Percentiles rank a stretch among this genome's conserved stretches.
Conservation (phyloP, 805 yeast species). For the Barnettozyma vustinii region DNA sequence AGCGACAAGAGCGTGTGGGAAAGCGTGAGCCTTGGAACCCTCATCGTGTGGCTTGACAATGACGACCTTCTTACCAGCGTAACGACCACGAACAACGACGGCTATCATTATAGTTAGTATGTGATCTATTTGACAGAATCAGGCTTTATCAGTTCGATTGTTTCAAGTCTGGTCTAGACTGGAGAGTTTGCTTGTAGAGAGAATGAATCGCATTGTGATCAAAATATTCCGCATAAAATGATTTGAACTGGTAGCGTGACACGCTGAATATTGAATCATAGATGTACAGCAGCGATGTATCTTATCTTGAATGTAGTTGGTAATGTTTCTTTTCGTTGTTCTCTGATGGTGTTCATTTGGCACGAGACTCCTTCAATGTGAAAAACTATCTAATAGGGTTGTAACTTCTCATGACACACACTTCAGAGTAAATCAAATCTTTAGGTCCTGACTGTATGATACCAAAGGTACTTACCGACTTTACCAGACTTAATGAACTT, state of each 20-base stretch:
- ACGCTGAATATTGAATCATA: background rate
- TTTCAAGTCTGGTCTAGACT: background rate
- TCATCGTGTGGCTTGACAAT: slow-evolving; percentile 97
- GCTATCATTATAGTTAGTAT: slow-evolving; percentile 30
- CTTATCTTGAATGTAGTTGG: background rate
- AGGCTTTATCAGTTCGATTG: background rate
- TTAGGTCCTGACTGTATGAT: background rate
- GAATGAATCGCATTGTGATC: no score
- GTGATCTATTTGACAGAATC: background rate
- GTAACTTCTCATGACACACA: background rate
- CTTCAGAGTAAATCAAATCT: background rate
- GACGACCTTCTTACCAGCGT: slow-evolving; percentile 99
- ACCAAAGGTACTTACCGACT: slow-evolving; percentile 64
- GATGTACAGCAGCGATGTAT: background rate
- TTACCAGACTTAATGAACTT: slow-evolving; percentile 97
- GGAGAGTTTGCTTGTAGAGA: no score
- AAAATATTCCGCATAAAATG: no score
- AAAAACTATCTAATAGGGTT: no score
- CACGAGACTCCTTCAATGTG: background rate
- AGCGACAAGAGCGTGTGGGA: slow-evolving; percentile 99
- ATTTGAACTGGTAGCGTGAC: background rate
- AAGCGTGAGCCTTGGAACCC: slow-evolving; percentile 97
- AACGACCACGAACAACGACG: slow-evolving; percentile 99
- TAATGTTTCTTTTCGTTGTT: background rate
- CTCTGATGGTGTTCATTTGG: background rate